Base-by-base conservation (phyloP, 202 grass and related monocot species). In the Zizania palustris region DNA sequence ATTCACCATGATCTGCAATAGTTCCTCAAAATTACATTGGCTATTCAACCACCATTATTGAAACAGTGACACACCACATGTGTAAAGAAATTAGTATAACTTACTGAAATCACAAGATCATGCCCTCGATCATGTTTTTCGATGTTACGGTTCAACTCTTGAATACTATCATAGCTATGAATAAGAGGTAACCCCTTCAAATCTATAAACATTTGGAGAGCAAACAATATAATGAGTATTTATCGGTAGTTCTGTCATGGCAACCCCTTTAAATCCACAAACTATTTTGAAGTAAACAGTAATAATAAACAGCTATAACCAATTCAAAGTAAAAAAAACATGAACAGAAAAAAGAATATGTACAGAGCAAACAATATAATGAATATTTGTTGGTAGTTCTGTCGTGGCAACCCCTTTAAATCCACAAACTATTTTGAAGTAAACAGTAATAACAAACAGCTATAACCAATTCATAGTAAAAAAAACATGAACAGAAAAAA, bases 161-260 rank as follows among this genome's bases (percentile, higher is more conserved):
- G 91, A 59, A 98, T 98, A 79, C 91, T 98, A 67, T 81, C 95
- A 81, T 94, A 98, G 77, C 95, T 98, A 71, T 94, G 95, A 18
- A 98, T 98, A 59, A 98, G 66, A 60, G 95, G 95, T 71, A 88
- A 84, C 1, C 77, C 85, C 83, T 90, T 93, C 80, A 97, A 86
- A 92, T 88, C 94, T 97, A 80, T 40, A 60, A 67, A 74, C 0
- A 79, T 48, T 72, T 59, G 58, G 9, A 54, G 81, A 41, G 9
- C 14, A 85, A 73, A 49, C 19, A 44, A 21, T 65, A 66, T 45
- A 22, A 34, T 63, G 57, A 90, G 38, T 67, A 82, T 81, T 56
- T 71, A 4, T 38, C 36, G 54, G 43, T 11, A 48, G n/a, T 66
- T 82, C 16, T 42, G 15, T 63, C 42, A 36, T 44, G 43, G 50